Conservation (phyloP, 106 monocot species). For the Dendrobium officinale region DNA sequence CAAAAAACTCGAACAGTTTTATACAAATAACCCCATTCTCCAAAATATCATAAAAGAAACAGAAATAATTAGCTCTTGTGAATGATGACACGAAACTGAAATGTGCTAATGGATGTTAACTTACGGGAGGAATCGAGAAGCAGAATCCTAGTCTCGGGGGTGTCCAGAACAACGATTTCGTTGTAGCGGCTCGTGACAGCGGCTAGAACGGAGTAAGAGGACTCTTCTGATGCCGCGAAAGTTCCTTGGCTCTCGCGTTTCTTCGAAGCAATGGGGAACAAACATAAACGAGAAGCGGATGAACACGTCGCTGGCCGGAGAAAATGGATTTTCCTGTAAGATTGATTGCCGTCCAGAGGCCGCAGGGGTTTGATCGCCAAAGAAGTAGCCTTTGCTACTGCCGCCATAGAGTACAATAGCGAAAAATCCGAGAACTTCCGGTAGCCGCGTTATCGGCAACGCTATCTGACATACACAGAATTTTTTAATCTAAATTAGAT, state of each 20-base stretch:
- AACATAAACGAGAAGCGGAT: neutral
- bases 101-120: neutral
- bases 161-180: constrained; percentile 57
- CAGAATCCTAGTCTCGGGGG: constrained; percentile 34
- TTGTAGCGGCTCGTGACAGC: constrained; percentile 32
- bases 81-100: neutral
- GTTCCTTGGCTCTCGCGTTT: neutral
- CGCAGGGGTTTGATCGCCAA: neutral
- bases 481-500: too few species aligned
- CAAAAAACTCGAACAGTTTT: too few species aligned
- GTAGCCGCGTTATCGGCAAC: too few species aligned
- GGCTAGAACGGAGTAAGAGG: constrained; percentile 29
- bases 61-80: neutral
- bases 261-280: neutral
- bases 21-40: too few species aligned
- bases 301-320: neutral
- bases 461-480: too few species aligned
- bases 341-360: neutral
- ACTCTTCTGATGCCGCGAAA: constrained; percentile 2
- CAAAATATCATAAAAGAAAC: neutral
- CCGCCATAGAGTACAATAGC: neutral
- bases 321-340: neutral
- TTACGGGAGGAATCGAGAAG: constrained; percentile 62
- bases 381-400: neutral
- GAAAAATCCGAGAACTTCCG: neutral